Evolutionary conservation across 768 basidiomycete species (phyloP).

Genomic region (Naganishia onofrii): DNA sequence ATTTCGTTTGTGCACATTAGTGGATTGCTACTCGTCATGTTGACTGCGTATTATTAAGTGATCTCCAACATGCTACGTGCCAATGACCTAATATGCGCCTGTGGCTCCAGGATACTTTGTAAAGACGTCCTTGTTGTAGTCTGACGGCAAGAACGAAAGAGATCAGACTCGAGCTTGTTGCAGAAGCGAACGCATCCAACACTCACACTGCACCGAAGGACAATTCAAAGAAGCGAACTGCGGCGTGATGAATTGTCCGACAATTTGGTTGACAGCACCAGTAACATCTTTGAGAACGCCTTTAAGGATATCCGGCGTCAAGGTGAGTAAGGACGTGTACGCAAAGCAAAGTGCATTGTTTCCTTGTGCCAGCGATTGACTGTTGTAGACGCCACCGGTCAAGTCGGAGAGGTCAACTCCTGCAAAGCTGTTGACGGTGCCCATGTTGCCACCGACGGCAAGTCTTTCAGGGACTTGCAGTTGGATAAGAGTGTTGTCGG

Average conservation of each 20-base stretch:
- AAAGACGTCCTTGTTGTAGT: slow-evolving; percentile 19
- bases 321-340: slow-evolving; percentile 14
- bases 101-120: slow-evolving; percentile 20
- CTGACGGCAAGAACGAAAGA: not conserved
- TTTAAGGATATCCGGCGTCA: slow-evolving; percentile 24
- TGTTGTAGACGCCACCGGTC: slow-evolving; percentile 29
- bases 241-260: slow-evolving; percentile 3
- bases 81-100: not conserved
- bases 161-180: not conserved
- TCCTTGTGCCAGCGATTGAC: slow-evolving; percentile 11
- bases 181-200: not conserved
- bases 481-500: slow-evolving; percentile 5
- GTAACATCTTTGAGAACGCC: slow-evolving; percentile 18
- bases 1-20: not conserved
- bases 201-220: slow-evolving; percentile 20
- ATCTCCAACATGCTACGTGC: not conserved
- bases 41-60: not conserved
- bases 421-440: slow-evolving; percentile 23
- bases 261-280: slow-evolving; percentile 7
- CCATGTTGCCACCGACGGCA: slow-evolving; percentile 26
- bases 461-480: slow-evolving; percentile 24
- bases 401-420: slow-evolving; percentile 21
- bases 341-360: slow-evolving; percentile 27
- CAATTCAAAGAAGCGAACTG: slow-evolving; percentile 24
- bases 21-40: not conserved